Evolutionary conservation across 2,329 filamentous ascomycete genomes (phyloP).

Genomic region (Trichoderma arundinaceum): DNA sequence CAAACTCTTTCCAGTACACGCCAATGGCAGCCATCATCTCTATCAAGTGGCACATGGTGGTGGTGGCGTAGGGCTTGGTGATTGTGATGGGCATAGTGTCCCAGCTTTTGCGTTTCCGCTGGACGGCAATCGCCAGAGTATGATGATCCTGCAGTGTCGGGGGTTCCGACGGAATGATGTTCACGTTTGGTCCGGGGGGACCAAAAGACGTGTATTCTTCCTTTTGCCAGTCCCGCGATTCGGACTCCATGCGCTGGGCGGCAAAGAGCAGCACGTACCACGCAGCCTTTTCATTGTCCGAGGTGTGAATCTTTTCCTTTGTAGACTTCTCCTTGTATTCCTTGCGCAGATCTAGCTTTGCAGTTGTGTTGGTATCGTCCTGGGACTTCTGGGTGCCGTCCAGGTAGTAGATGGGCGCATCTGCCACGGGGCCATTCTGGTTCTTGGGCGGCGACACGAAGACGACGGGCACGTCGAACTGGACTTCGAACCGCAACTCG

Average conservation of each 20-base stretch:
- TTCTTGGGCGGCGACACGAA: constrained; percentile 55
- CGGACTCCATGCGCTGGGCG: constrained; percentile 56
- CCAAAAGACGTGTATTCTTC: constrained; percentile 40
- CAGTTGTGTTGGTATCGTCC: constrained; percentile 43
- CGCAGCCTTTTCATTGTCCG: constrained; percentile 61
- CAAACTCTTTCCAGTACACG: constrained; percentile 65
- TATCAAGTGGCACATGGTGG: constrained; percentile 60
- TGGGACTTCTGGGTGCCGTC: constrained; percentile 48
- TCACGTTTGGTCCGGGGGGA: constrained; percentile 34
- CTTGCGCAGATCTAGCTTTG: constrained; percentile 41
- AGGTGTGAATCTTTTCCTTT: constrained; percentile 55
- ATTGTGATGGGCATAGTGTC: constrained; percentile 57
- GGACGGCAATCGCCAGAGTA: constrained; percentile 53
- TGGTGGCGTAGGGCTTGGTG: constrained; percentile 58
- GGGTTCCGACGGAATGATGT: constrained; percentile 37
- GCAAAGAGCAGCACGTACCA: constrained; percentile 59
- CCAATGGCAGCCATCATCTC: constrained; percentile 61
- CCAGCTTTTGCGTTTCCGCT: constrained; percentile 56
- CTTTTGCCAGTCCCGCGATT: constrained; percentile 55
- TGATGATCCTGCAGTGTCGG: constrained; percentile 43
- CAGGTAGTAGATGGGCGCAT: constrained; percentile 46
- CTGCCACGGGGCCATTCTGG: constrained; percentile 43
- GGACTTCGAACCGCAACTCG: constrained; percentile 57
- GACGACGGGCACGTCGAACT: constrained; percentile 57
- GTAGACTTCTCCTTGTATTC: constrained; percentile 37